A percentile compares a stretch with the other conserved stretches of the same genome.
These are phyloP conservation scores for Austroboletus niveus DNA, from an alignment of 1,284 basidiomycete genomes.

Conservation along the genomic window DNA sequence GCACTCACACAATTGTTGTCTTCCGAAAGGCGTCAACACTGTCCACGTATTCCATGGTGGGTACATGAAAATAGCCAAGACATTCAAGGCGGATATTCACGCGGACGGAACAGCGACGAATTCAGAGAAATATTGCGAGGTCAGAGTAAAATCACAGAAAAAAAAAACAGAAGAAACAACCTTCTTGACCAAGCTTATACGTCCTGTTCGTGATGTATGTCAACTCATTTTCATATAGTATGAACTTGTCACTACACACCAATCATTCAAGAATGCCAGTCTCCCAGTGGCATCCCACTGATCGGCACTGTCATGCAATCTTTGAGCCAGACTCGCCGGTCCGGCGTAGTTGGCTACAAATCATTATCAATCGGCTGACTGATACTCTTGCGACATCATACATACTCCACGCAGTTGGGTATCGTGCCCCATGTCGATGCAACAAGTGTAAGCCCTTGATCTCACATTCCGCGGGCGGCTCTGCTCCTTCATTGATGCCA, in stretches of 20 bases:
- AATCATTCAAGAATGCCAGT: slow-evolving; percentile 41
- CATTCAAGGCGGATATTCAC: too few relatives aligned
- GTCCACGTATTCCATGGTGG: too few relatives aligned
- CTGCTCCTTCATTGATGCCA: slow-evolving; percentile 70
- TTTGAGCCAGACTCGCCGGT: neutral
- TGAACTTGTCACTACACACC: slow-evolving; percentile 40
- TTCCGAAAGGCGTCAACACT: slow-evolving; percentile 81
- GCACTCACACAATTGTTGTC: slow-evolving; percentile 71
- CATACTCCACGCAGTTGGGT: slow-evolving; percentile 48
- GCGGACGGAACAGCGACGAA: too few relatives aligned
- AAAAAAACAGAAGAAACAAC: slow-evolving; percentile 17
- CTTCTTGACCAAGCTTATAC: slow-evolving; percentile 78
- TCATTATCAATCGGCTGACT: too few relatives aligned
- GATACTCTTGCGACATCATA: too few relatives aligned
- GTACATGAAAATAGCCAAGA: too few relatives aligned
- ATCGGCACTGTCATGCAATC: neutral
- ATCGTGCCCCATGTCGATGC: slow-evolving; percentile 79
- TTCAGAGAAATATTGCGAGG: too few relatives aligned
- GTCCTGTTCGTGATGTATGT: slow-evolving; percentile 49
- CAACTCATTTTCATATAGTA: neutral
- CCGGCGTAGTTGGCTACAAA: neutral
- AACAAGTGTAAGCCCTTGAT: slow-evolving; percentile 75
- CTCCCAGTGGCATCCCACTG: neutral
- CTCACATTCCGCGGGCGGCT: slow-evolving; percentile 65
- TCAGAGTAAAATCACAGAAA: too few relatives aligned